Evolutionary conservation across 2,329 filamentous ascomycete genomes (phyloP), one percentile per base, ranked within the genome.

Genomic region (Exophiala oligosperma): DNA sequence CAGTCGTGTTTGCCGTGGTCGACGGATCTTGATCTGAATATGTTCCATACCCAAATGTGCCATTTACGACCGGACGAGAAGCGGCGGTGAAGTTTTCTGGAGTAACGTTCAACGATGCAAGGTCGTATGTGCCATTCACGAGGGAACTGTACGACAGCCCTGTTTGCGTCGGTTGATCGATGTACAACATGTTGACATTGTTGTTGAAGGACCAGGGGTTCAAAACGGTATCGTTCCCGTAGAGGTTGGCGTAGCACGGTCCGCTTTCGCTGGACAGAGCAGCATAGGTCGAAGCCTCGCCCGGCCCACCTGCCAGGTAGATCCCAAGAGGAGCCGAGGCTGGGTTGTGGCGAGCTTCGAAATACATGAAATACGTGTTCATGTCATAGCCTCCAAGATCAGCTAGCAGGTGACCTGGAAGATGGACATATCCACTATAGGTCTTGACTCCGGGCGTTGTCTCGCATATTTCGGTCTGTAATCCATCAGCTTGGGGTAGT

Each of bases 341-440:
- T 1, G 83, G 76, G 63, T 78, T 74, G 52, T 81, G 75, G 6
- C 82, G 75, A 5, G 84, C 76, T 64, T 86, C 83, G 64, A 87
- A 82, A 67, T 85, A 87, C 82, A 84, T 85, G 71, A 87, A 88
- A 71, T 86, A 87, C 48, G 82, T 85, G 67, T 85, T 84, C 64
- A 85, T 84, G 2, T 79, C 75, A 65, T 84, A 84, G 56, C 81
- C 70, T 37, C 72, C 65, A 1, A 59, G 23, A 44, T 64, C 62
- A 3, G 75, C 62, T 49, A 79, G 69, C 1, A 76, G 72, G 23
- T 73, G 74, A 2, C 77, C 76, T 1, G 82, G 82, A 5, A 86
- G 74, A 67, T 82, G 77, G 8, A 87, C 79, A 62, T 85, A 86
- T 38, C 84, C 83, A 1, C 79, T 79, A 70, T 85, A 88, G 14